Evolutionary conservation across 2,329 filamentous ascomycete species (phyloP).

Genomic region (Neonectria sp.): DNA sequence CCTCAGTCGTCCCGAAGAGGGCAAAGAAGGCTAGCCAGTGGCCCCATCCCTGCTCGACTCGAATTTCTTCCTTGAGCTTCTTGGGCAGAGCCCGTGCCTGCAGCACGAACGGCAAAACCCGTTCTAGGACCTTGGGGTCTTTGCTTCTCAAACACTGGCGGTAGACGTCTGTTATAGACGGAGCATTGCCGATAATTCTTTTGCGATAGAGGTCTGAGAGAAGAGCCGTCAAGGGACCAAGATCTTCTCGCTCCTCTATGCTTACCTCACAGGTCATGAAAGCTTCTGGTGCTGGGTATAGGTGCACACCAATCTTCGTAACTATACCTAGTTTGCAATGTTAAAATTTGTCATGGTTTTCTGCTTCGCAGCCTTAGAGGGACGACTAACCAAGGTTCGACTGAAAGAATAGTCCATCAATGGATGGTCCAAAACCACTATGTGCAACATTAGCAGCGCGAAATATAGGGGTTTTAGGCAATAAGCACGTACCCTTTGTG

Average conservation of each 20-base stretch:
- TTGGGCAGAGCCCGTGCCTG: background rate
- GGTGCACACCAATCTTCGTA: background rate
- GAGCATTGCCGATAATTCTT: constrained; percentile 1
- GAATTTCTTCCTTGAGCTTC: background rate
- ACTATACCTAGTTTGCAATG: background rate
- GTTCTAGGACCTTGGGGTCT: background rate
- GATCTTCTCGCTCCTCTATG: background rate
- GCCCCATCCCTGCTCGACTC: background rate
- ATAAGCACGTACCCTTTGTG: background rate
- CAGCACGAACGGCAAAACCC: background rate
- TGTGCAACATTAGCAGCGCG: background rate
- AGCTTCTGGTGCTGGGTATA: constrained; percentile 1
- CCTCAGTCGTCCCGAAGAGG: constrained; percentile 1
- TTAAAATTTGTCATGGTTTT: background rate
- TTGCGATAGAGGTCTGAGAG: constrained; percentile 1
- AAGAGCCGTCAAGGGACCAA: background rate
- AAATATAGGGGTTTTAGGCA: background rate
- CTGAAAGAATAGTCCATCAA: background rate
- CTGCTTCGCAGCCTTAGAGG: background rate
- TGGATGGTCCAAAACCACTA: background rate
- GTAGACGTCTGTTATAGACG: background rate
- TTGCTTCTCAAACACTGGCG: background rate
- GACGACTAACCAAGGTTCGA: background rate
- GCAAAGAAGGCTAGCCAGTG: background rate
- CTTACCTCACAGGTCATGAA: background rate